These are phyloP conservation scores for Hypoxylon sp. DNA, from an alignment of 2,329 filamentous ascomycete species.

Conservation along the genomic window DNA sequence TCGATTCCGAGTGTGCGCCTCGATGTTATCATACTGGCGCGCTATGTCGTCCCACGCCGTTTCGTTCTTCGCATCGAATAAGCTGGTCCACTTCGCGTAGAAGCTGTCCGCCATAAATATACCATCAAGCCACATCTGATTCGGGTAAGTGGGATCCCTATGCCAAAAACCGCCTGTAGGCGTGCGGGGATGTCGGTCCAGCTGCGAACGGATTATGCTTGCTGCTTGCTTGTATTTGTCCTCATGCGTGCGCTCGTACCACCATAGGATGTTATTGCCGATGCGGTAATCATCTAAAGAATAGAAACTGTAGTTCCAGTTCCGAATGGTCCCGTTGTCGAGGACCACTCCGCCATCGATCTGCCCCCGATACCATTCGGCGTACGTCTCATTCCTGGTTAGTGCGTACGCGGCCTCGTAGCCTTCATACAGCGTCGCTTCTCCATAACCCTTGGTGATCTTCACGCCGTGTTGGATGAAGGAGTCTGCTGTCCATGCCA, in stretches of 20 bases:
- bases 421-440: slow-evolving; percentile 63
- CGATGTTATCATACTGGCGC: slow-evolving; percentile 61
- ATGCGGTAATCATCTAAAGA: slow-evolving; percentile 68
- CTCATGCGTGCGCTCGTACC: slow-evolving; percentile 63
- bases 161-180: slow-evolving; percentile 70
- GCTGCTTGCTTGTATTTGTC: slow-evolving; percentile 66
- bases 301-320: slow-evolving; percentile 64
- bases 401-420: slow-evolving; percentile 63
- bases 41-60: slow-evolving; percentile 63
- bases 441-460: slow-evolving; percentile 61
- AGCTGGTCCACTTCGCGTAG: slow-evolving; percentile 59
- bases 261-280: slow-evolving; percentile 66
- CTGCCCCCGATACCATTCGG: slow-evolving; percentile 61
- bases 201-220: slow-evolving; percentile 61
- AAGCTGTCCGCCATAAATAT: slow-evolving; percentile 66
- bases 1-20: slow-evolving; percentile 58
- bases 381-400: slow-evolving; percentile 61
- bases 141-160: slow-evolving; percentile 57
- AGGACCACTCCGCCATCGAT: slow-evolving; percentile 63
- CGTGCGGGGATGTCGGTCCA: slow-evolving; percentile 66
- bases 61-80: slow-evolving; percentile 57
- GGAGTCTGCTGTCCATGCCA: slow-evolving; percentile 62
- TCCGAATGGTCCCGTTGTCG: slow-evolving; percentile 62
- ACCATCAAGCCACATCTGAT: slow-evolving; percentile 71
- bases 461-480: slow-evolving; percentile 60